These are phyloP conservation scores for Fusarium nodosum DNA, from an alignment of 2,329 filamentous ascomycete species.

Conservation along the genomic window DNA sequence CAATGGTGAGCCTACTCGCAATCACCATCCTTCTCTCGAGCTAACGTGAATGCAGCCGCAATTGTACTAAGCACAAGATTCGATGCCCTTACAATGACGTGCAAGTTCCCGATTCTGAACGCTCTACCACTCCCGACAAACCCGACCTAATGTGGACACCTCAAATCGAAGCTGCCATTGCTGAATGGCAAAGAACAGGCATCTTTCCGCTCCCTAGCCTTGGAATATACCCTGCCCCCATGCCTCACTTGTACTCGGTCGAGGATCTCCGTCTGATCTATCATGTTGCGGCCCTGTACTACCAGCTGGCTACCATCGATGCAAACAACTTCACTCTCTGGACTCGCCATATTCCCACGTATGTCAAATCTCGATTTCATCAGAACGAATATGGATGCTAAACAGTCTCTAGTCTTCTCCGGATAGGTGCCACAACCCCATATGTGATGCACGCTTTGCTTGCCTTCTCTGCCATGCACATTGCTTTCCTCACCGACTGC, in stretches of 20 bases:
- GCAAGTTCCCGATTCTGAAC: constrained; percentile 72
- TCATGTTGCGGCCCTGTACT: constrained; percentile 87
- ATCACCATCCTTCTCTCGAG: neutral
- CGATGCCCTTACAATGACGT: constrained; percentile 98
- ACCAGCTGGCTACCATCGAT: constrained; percentile 81
- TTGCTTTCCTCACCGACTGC: constrained; percentile 90
- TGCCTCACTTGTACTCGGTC: constrained; percentile 78
- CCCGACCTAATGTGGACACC: constrained; percentile 86
- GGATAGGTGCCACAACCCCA: constrained; percentile 82
- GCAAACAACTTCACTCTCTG: constrained; percentile 90
- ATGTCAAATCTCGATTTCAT: constrained; percentile 58
- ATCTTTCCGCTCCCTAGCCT: constrained; percentile 88
- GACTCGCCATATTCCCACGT: constrained; percentile 94
- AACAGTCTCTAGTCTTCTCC: constrained; percentile 62
- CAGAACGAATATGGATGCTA: constrained; percentile 24
- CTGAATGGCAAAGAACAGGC: constrained; percentile 86
- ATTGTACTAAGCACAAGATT: constrained; percentile 99
- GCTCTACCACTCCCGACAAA: constrained; percentile 72
- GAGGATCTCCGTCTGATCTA: constrained; percentile 91
- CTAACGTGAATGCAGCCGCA: constrained; percentile 74
- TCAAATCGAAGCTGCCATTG: constrained; percentile 84
- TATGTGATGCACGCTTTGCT: constrained; percentile 96
- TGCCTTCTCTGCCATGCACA: constrained; percentile 93
- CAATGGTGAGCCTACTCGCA: constrained; percentile 80
- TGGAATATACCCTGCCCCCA: constrained; percentile 79